These are phyloP conservation scores for Debaryomycetaceae sp. DNA, from an alignment of 1,139 yeast species.

Conservation along the genomic window DNA sequence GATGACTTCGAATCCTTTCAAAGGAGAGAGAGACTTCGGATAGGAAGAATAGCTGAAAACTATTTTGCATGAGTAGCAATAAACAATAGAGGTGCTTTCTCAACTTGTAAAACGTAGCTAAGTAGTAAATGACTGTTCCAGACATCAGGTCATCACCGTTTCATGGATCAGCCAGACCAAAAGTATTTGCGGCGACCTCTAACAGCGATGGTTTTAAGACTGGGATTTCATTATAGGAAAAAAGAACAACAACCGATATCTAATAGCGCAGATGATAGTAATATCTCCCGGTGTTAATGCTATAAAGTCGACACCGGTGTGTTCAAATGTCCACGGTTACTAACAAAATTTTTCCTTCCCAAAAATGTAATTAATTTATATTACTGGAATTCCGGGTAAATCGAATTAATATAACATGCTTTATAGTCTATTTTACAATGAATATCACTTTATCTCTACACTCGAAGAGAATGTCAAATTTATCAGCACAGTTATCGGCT, in stretches of 20 bases:
- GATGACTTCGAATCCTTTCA: conserved; percentile 28
- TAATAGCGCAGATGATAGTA: conserved; percentile 19
- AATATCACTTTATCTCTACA: background rate
- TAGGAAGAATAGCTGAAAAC: conserved; percentile 48
- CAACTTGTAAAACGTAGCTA: background rate
- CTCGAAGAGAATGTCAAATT: conserved; percentile 32
- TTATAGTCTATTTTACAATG: background rate
- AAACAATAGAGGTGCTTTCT: background rate
- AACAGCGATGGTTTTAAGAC: conserved; percentile 85
- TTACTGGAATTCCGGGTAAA: background rate
- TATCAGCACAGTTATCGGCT: conserved; percentile 47
- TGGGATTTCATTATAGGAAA: conserved; percentile 26
- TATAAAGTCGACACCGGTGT: conserved; percentile 5
- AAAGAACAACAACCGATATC: conserved; percentile 14
- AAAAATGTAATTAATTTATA: background rate
- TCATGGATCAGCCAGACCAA: conserved; percentile 72
- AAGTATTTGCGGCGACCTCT: conserved; percentile 68
- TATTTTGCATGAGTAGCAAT: conserved; percentile 20
- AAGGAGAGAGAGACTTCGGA: conserved; percentile 33
- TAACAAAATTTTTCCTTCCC: background rate
- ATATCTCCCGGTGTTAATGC: conserved; percentile 27
- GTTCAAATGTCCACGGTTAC: conserved; percentile 6
- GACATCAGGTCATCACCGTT: conserved; percentile 71
- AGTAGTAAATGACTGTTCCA: conserved; percentile 52
- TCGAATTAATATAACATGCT: background rate